A percentile compares a stretch with the other conserved stretches of the same genome.
phyloP scores from a whole-genome alignment of 768 basidiomycete species.

The Amanita brunnescens region DNA sequence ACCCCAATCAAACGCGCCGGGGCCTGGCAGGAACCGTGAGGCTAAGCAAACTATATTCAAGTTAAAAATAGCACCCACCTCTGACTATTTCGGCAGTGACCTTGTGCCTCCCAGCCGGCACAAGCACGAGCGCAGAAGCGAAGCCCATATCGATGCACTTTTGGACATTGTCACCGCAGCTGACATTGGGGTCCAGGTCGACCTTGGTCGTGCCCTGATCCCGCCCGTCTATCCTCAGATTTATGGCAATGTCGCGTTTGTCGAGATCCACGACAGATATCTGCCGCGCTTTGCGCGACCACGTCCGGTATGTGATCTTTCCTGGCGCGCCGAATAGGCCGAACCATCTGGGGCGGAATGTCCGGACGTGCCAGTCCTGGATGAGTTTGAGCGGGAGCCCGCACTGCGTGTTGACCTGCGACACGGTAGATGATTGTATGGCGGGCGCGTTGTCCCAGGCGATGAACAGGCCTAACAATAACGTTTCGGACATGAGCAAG shows the following conservation, averaged over 20 bases:
- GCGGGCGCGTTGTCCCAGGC: background rate
- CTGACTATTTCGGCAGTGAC: too few relatives aligned
- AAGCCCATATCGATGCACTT: too few relatives aligned
- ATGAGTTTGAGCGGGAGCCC: background rate
- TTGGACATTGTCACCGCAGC: background rate
- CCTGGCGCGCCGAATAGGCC: background rate
- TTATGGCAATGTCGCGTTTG: background rate
- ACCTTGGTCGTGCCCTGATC: background rate
- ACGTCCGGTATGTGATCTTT: background rate
- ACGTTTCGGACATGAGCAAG: background rate
- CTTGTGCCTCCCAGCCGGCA: background rate
- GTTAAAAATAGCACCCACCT: background rate
- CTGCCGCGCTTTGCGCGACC: background rate
- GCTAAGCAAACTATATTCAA: background rate
- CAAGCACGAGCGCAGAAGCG: background rate
- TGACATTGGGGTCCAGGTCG: background rate
- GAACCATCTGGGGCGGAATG: too few relatives aligned
- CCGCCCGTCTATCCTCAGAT: background rate
- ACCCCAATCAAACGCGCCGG: background rate
- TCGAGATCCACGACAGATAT: slow-evolving; percentile 3
- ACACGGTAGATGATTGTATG: background rate
- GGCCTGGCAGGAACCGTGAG: background rate
- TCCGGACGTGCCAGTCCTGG: background rate
- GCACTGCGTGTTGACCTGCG: background rate
- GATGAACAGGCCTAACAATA: background rate